Evolutionary conservation across 208 protist species (phyloP).

Genomic region (Trypanosoma boissoni): DNA sequence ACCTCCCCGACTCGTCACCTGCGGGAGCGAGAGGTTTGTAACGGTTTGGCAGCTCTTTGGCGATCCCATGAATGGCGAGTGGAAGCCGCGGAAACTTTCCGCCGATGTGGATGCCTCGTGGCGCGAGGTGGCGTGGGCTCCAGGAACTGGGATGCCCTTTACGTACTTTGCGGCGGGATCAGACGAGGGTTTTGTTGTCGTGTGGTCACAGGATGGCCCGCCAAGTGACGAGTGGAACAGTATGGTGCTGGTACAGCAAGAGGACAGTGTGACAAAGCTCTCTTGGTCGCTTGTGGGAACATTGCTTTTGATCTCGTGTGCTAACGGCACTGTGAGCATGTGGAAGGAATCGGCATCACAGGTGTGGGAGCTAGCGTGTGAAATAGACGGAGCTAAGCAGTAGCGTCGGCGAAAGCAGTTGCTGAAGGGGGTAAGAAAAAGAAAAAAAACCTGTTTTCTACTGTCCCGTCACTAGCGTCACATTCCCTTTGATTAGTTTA

Average conservation of each 20-base stretch:
- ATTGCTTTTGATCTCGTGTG: constrained; percentile 76
- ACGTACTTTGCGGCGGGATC: constrained; percentile 81
- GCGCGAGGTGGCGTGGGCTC: constrained; percentile 78
- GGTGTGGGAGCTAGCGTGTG: constrained; percentile 62
- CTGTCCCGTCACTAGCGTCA: no score
- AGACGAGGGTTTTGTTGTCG: constrained; percentile 67
- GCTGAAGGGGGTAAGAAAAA: no score
- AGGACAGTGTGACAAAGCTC: constrained; percentile 62
- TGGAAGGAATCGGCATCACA: constrained; percentile 64
- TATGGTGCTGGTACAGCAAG: constrained; percentile 33
- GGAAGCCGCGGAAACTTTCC: constrained; percentile 44
- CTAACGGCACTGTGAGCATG: constrained; percentile 67
- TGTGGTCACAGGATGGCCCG: constrained; percentile 77
- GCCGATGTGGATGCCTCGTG: constrained; percentile 39
- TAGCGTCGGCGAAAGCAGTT: no score
- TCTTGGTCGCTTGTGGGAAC: constrained; percentile 84
- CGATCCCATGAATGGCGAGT: constrained; percentile 19
- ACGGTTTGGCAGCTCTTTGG: constrained; percentile 66
- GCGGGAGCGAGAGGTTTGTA: constrained; percentile 46
- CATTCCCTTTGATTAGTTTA: no score
- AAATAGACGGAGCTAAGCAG: constrained; percentile 41
- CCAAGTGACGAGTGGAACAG: constrained; percentile 41
- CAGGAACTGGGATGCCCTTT: constrained; percentile 69
- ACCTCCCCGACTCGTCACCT: constrained; percentile 78
- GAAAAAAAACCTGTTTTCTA: no score